A percentile compares a stretch with the other conserved stretches of the same genome.
Conservation (phyloP, 208 protist species). For the Crithidia mellificae region DNA sequence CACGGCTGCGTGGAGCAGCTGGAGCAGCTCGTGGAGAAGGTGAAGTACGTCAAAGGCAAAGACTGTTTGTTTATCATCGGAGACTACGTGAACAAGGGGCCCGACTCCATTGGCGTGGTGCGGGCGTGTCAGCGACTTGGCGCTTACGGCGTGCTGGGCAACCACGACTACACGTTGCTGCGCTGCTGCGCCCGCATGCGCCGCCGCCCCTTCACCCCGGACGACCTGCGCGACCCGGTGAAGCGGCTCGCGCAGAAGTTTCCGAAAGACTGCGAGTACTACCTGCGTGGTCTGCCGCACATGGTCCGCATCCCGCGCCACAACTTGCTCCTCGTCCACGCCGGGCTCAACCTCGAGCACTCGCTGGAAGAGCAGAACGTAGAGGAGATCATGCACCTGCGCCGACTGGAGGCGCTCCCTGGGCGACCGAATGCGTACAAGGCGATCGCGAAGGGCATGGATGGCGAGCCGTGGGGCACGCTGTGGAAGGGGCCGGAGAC, state of each 20-base stretch:
- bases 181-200: conserved; percentile 54
- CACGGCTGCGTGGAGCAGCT: conserved; percentile 89
- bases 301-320: conserved; percentile 81
- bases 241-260: conserved; percentile 75
- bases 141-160: conserved; percentile 84
- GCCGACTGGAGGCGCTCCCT: conserved; percentile 55
- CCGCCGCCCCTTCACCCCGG: conserved; percentile 42
- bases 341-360: conserved; percentile 69
- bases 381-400: conserved; percentile 83
- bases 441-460: conserved; percentile 63
- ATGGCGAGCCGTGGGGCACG: conserved; percentile 64
- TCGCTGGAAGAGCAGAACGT: conserved; percentile 73
- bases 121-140: conserved; percentile 59
- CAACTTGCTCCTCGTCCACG: conserved; percentile 86
- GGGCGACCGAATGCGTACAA: conserved; percentile 35
- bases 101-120: conserved; percentile 80
- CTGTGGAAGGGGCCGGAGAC: conserved; percentile 81
- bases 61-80: conserved; percentile 86
- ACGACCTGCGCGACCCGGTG: conserved; percentile 76
- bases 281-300: conserved; percentile 82
- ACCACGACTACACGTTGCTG: conserved; percentile 90
- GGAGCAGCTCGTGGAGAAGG: conserved; percentile 72
- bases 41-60: conserved; percentile 69
- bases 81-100: conserved; percentile 91
- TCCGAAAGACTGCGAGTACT: conserved; percentile 74